phyloP scores from a whole-genome alignment of 805 yeast species.

The Kodamaea restingae region DNA sequence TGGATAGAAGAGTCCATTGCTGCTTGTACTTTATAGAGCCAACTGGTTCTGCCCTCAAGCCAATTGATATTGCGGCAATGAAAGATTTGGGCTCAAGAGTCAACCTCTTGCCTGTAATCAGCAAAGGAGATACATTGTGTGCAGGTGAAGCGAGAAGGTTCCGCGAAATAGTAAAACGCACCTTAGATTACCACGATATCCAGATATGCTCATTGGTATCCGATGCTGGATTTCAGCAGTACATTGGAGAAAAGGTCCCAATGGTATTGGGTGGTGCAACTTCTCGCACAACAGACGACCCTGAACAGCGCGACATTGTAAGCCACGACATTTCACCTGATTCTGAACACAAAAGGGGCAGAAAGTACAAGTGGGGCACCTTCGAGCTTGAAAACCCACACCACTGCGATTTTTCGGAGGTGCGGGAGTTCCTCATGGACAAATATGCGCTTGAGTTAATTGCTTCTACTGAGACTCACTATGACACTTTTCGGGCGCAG shows the following conservation, averaged over 20 bases:
- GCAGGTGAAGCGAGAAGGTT: conserved; percentile 22
- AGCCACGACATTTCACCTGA: not conserved
- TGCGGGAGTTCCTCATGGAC: conserved; percentile 63
- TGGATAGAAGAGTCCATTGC: conserved; percentile 74
- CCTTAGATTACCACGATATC: conserved; percentile 24
- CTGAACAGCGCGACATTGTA: not conserved
- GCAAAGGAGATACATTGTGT: conserved; percentile 34
- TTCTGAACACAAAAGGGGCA: conserved; percentile 24
- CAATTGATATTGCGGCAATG: conserved; percentile 36
- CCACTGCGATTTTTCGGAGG: conserved; percentile 71
- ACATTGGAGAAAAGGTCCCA: not conserved
- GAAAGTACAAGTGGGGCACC: conserved; percentile 74
- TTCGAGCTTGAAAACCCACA: conserved; percentile 75
- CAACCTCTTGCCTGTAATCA: conserved; percentile 38
- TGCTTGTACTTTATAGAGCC: conserved; percentile 82
- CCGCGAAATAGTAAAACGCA: conserved; percentile 22
- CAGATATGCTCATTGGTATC: conserved; percentile 28
- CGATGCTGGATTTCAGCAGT: not conserved
- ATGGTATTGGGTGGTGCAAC: not conserved
- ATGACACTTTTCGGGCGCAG: conserved; percentile 61
- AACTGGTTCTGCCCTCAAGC: conserved; percentile 37
- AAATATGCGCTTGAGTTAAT: conserved; percentile 76
- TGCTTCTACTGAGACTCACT: conserved; percentile 70
- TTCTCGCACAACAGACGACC: not conserved
- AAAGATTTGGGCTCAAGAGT: conserved; percentile 29